phyloP scores from a whole-genome alignment of 352 stramenopile species.

The Globisporangium emineosum region DNA sequence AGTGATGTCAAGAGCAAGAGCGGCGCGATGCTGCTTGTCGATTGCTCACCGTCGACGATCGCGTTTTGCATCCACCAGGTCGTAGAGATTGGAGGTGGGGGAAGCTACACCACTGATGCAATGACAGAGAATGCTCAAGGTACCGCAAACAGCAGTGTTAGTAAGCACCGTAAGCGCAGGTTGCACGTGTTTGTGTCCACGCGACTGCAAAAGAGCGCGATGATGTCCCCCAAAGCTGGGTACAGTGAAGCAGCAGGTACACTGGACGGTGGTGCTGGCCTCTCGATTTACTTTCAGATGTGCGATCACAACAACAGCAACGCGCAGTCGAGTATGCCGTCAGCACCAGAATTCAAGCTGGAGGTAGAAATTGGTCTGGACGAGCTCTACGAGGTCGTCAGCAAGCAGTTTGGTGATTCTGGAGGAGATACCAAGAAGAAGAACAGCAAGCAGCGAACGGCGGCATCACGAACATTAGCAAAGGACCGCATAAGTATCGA shows the following conservation, averaged over 20 bases:
- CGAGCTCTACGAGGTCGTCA: constrained; percentile 28
- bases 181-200: constrained; percentile 38
- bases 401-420: background rate
- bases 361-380: constrained; percentile 27
- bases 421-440: background rate
- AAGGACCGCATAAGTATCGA: constrained; percentile 30
- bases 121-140: background rate
- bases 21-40: constrained; percentile 26
- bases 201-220: constrained; percentile 15
- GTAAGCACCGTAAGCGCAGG: constrained; percentile 17
- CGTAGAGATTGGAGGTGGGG: constrained; percentile 18
- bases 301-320: constrained; percentile 10
- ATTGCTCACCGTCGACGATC: constrained; percentile 20
- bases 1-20: constrained; percentile 9
- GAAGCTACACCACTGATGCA: background rate
- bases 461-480: background rate
- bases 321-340: background rate
- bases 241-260: background rate
- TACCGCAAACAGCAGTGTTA: background rate
- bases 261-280: constrained; percentile 1
- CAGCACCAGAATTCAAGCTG: constrained; percentile 14
- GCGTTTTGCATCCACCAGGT: constrained; percentile 43
- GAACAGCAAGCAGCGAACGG: background rate
- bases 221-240: background rate
- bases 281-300: constrained; percentile 35